These are phyloP conservation scores for Zanthoxylum bungeanum DNA, from an alignment of 345 rosid species.

Conservation along the genomic window DNA sequence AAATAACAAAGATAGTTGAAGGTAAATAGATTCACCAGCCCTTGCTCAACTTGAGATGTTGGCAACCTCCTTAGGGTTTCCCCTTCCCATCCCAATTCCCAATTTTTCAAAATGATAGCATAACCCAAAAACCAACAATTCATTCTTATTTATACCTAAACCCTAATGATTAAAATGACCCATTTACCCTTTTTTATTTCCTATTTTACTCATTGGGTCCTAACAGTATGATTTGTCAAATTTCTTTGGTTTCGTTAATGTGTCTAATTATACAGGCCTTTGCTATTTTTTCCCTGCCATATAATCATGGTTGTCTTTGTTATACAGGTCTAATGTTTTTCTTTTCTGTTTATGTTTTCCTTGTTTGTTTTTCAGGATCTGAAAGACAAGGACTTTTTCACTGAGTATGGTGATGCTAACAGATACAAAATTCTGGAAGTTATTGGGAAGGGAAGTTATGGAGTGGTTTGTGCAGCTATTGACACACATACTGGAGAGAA, in stretches of 20 bases:
- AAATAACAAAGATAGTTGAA: no score
- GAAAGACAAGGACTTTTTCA: constrained; percentile 83
- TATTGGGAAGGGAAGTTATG: constrained; percentile 96
- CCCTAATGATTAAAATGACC: no score
- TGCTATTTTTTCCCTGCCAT: neutral
- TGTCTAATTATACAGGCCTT: neutral
- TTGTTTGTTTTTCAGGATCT: constrained; percentile 38
- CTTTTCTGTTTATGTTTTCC: neutral
- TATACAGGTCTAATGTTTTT: neutral
- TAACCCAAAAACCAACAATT: no score
- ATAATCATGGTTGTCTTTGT: neutral
- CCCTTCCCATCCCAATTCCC: no score
- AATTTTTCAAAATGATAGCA: no score
- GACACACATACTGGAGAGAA: constrained; percentile 94
- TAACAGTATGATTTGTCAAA: constrained; percentile 1
- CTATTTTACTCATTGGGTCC: no score
- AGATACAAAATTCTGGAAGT: constrained; percentile 84
- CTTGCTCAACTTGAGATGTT: no score
- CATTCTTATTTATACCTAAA: no score
- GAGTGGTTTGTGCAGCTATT: constrained; percentile 94
- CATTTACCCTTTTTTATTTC: no score
- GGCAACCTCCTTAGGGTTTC: no score
- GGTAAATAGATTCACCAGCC: no score
- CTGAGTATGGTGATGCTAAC: constrained; percentile 96
- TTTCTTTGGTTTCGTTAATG: neutral